These are phyloP conservation scores for Fusarium sp. DNA, from an alignment of 2,329 filamentous ascomycete species.

Conservation along the genomic window DNA sequence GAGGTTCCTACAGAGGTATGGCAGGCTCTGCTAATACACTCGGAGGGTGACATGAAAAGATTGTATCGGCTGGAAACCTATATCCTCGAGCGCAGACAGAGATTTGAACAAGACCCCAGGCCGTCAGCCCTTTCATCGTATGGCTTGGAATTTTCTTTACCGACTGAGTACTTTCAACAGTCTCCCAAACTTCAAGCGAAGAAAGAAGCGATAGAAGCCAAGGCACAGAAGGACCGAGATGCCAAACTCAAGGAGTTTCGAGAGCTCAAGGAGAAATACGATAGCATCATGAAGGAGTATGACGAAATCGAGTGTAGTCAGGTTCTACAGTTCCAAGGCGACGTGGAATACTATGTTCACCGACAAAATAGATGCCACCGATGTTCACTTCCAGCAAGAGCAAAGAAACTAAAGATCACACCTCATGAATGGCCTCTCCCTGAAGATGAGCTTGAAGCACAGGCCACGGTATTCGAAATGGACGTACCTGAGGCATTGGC, in stretches of 20 bases:
- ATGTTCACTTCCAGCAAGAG: slow-evolving; percentile 53
- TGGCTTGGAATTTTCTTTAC: slow-evolving; percentile 33
- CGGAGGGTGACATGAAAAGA: slow-evolving; percentile 60
- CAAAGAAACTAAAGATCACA: slow-evolving; percentile 57
- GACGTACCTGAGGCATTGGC: slow-evolving; percentile 56
- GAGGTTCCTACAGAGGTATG: slow-evolving; percentile 58
- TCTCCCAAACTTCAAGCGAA: slow-evolving; percentile 51
- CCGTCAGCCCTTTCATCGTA: slow-evolving; percentile 39
- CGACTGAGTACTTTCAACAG: slow-evolving; percentile 32
- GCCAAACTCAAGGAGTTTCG: slow-evolving; percentile 33
- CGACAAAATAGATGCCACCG: slow-evolving; percentile 51
- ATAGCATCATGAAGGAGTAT: slow-evolving; percentile 24
- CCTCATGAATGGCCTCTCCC: slow-evolving; percentile 72
- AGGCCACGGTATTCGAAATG: slow-evolving; percentile 68
- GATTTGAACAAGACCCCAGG: accelerated
- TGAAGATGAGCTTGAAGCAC: slow-evolving; percentile 46
- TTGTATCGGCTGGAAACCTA: slow-evolving; percentile 63
- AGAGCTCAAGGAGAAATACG: slow-evolving; percentile 11
- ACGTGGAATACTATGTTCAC: not conserved
- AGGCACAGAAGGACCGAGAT: slow-evolving; percentile 48
- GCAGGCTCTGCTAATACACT: slow-evolving; percentile 61
- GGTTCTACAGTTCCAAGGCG: not conserved
- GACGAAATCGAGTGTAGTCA: slow-evolving; percentile 3
- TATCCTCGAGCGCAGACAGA: not conserved
- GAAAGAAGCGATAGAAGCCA: slow-evolving; percentile 52